These are phyloP conservation scores for Nakaseomyces bracarensis DNA, from an alignment of 1,139 yeast genomes.

Conservation along the genomic window DNA sequence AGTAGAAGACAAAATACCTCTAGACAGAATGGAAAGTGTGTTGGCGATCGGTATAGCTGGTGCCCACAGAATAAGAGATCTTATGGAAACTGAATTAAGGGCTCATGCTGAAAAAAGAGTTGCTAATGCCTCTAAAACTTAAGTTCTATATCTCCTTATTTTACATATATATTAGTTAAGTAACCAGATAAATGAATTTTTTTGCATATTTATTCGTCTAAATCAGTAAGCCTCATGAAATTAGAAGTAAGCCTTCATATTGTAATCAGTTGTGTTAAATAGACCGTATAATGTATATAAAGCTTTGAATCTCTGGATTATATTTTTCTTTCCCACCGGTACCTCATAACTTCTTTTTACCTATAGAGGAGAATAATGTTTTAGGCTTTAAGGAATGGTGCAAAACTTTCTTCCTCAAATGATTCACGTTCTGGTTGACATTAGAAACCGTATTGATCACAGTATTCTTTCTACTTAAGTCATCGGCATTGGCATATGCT, in stretches of 20 bases:
- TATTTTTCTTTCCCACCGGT: no score
- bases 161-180: no score
- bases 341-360: conserved; percentile 22
- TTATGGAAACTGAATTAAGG: conserved; percentile 82
- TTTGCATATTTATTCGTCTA: no score
- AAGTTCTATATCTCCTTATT: no score
- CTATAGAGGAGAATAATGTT: conserved; percentile 30
- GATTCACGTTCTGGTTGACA: conserved; percentile 32
- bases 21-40: conserved; percentile 69
- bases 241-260: no score
- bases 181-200: no score
- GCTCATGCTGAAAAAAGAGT: conserved; percentile 50
- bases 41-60: conserved; percentile 89
- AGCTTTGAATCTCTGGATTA: no score
- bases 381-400: conserved; percentile 31
- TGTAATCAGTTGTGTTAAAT: no score
- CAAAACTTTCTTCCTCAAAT: conserved; percentile 30
- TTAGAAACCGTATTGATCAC: conserved; percentile 31
- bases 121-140: conserved; percentile 26
- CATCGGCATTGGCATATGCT: conserved; percentile 33
- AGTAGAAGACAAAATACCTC: conserved; percentile 76
- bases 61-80: conserved; percentile 66
- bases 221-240: no score
- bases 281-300: no score
- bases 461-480: conserved; percentile 27